These are phyloP conservation scores for Nemania diffusa DNA, from an alignment of 2,329 filamentous ascomycete genomes.

Conservation along the genomic window DNA sequence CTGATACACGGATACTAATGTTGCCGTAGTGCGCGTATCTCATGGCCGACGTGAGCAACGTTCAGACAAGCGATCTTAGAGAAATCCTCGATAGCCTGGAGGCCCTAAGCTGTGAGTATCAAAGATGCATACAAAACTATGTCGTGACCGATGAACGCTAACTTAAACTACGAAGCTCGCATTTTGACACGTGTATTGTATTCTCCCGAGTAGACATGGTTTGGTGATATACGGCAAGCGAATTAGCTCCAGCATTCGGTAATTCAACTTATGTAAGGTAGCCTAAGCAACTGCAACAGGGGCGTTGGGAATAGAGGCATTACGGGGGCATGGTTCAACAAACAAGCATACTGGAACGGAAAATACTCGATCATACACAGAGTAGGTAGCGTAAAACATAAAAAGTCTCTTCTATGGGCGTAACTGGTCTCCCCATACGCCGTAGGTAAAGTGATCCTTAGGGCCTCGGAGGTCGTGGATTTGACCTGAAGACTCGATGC, in stretches of 20 bases:
- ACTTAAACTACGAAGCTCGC: conserved; percentile 45
- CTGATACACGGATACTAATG: conserved; percentile 13
- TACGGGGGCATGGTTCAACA: conserved; percentile 33
- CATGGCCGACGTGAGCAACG: conserved; percentile 96
- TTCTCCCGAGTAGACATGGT: conserved; percentile 39
- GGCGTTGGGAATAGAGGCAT: conserved; percentile 17
- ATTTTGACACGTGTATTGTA: conserved; percentile 55
- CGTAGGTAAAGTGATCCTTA: neutral
- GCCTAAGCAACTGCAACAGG: conserved; percentile 15
- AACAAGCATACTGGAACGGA: conserved; percentile 12
- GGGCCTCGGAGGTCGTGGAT: neutral
- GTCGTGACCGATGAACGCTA: conserved; percentile 24
- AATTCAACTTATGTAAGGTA: conserved; percentile 38
- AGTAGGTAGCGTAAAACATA: neutral
- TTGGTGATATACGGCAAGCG: conserved; percentile 31
- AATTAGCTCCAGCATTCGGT: conserved; percentile 22
- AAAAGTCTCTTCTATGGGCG: too few species aligned
- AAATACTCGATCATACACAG: neutral
- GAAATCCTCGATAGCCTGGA: conserved; percentile 87
- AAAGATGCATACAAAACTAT: neutral
- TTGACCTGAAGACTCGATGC: neutral
- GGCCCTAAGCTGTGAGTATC: conserved; percentile 76
- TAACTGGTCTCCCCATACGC: neutral
- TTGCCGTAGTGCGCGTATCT: conserved; percentile 79
- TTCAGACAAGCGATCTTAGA: conserved; percentile 83